Conservation (phyloP, 2,329 filamentous ascomycete species). For the Alternaria conjuncta region DNA sequence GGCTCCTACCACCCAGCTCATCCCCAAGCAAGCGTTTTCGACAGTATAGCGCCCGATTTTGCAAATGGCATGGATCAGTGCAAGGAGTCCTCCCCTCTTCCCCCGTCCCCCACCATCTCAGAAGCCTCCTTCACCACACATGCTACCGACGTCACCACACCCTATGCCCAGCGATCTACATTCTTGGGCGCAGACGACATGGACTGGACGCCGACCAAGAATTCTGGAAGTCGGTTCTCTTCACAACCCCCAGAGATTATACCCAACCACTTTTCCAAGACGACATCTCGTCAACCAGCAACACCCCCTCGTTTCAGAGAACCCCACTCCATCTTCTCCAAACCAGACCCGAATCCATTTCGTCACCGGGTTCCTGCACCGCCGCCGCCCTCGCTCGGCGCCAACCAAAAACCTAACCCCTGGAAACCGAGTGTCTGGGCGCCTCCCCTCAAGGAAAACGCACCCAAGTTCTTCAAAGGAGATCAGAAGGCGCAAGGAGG, state of each 20-base stretch:
- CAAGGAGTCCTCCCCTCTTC: constrained; percentile 35
- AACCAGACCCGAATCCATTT: constrained; percentile 62
- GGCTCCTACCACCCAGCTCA: constrained; percentile 34
- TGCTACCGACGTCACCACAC: constrained; percentile 36
- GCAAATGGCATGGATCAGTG: constrained; percentile 46
- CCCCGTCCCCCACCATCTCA: constrained; percentile 44
- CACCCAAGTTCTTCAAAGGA: constrained; percentile 60
- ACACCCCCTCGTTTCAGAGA: constrained; percentile 12
- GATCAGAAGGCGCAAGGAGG: constrained; percentile 32
- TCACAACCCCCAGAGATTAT: constrained; percentile 33
- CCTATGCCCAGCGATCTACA: constrained; percentile 17
- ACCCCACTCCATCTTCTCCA: constrained; percentile 31
- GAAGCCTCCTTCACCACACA: constrained; percentile 28
- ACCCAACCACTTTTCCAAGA: constrained; percentile 23
- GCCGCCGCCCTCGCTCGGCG: constrained; percentile 59
- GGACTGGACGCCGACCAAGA: constrained; percentile 72
- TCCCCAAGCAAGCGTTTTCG: constrained; percentile 39
- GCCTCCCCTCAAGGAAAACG: constrained; percentile 59
- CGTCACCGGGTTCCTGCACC: constrained; percentile 74
- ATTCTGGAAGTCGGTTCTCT: constrained; percentile 41
- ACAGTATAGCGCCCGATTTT: constrained; percentile 45
- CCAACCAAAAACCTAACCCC: constrained; percentile 67
- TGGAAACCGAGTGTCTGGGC: constrained; percentile 54
- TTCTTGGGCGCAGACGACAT: constrained; percentile 62
- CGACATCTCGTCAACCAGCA: constrained; percentile 10